Conservation (phyloP, 1,139 yeast species). For the Scheffersomyces quercinus region DNA sequence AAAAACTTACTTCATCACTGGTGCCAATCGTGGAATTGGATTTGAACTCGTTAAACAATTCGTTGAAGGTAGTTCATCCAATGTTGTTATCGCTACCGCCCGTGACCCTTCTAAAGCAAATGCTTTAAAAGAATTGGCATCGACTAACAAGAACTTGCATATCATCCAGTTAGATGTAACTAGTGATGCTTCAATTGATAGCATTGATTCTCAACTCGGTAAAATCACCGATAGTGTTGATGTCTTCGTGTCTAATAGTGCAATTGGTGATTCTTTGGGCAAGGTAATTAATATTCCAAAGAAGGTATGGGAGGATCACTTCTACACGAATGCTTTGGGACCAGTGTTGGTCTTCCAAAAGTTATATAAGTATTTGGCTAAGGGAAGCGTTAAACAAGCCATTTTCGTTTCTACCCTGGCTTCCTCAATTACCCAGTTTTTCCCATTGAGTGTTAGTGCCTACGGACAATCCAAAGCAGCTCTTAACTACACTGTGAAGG, state of each 20-base stretch:
- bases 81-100: constrained; percentile 21
- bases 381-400: constrained; percentile 1
- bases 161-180: constrained; percentile 6
- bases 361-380: constrained; percentile 2
- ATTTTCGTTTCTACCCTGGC: constrained; percentile 4
- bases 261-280: neutral
- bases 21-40: constrained; percentile 35
- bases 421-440: constrained; percentile 20
- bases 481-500: constrained; percentile 20
- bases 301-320: constrained; percentile 1
- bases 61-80: constrained; percentile 4
- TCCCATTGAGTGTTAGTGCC: neutral
- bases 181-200: constrained; percentile 22
- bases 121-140: constrained; percentile 11
- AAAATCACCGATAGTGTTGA: constrained; percentile 3
- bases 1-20: constrained; percentile 19
- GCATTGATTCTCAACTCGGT: neutral
- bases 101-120: constrained; percentile 12
- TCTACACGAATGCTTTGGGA: constrained; percentile 2
- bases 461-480: constrained; percentile 17
- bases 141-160: constrained; percentile 1
- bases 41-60: constrained; percentile 18
- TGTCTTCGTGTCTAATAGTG: constrained; percentile 4
- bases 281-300: neutral
- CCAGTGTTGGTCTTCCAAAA: constrained; percentile 2